Evolutionary conservation across 176 grass and related monocot genomes (phyloP).

Genomic region (Carex kokanica): DNA sequence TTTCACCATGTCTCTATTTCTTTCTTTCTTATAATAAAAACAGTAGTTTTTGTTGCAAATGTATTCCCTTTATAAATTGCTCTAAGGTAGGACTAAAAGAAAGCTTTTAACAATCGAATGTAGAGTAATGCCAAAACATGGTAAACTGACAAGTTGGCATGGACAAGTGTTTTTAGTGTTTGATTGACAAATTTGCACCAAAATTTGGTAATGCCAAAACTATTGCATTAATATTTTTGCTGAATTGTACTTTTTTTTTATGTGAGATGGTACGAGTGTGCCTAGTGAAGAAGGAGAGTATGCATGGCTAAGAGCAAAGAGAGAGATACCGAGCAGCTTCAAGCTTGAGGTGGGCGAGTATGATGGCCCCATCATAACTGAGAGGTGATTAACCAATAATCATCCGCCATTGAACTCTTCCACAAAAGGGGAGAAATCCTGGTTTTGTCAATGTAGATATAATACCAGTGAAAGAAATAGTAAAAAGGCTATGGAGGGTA

Average conservation of each 20-base stretch:
- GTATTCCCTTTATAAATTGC: not conserved
- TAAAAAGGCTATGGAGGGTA: not conserved
- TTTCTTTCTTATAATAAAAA: not conserved
- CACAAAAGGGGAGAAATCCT: not conserved
- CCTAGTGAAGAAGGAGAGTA: conserved; percentile 28
- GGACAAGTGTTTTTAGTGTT: not conserved
- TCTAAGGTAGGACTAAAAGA: not conserved
- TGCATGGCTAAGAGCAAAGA: conserved; percentile 55
- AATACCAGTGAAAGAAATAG: conserved; percentile 24
- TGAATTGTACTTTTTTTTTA: conserved; percentile 2
- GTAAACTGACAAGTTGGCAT: not conserved
- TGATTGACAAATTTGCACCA: not conserved
- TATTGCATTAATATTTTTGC: not conserved
- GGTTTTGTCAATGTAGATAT: conserved; percentile 29
- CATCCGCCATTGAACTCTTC: not conserved
- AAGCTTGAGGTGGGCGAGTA: conserved; percentile 30
- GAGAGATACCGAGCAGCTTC: conserved; percentile 37
- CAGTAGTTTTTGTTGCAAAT: not conserved
- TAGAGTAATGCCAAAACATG: not conserved
- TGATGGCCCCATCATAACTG: conserved; percentile 28
- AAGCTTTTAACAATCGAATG: not conserved
- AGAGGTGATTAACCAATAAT: conserved; percentile 22
- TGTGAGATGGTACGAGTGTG: conserved; percentile 33
- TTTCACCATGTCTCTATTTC: not conserved
- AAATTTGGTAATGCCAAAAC: not conserved